Base-by-base conservation (phyloP, 176 grass and related monocot species). In the Lolium rigidum region DNA sequence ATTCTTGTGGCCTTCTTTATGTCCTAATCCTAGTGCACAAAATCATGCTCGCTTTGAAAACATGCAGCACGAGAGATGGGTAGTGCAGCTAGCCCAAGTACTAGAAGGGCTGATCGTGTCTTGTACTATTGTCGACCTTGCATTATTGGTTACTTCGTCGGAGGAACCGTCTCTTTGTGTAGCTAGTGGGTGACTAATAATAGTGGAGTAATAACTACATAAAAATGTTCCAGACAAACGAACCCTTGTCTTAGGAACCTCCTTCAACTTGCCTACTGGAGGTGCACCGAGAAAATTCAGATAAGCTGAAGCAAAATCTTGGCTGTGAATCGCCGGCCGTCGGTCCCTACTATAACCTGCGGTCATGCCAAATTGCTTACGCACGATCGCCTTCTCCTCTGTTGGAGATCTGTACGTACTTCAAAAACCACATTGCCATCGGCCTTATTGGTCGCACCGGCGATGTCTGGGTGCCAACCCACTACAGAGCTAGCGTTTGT, bases 31-130 rank as follows among this genome's bases (percentile, higher is more conserved):
- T 52, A 44, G 56, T 35, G 16, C 58, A 75, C 39, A 80, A 9
- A 49, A 74, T 84, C 82, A 67, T 80, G 20, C 24, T 10, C 38
- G 37, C 8, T 18, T 89, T 83, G 80, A 54, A 31, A 31, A 54
- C 48, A 76, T 76, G 73, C 24, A 3, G 13, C 72, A 14, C 41
- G 21, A 48, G 4, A 41, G 0, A 17, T 28, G 46, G 1, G 31
- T 35, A 1, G 24, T 75, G 46, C 15, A 18, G 28, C 15, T 68
- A 37, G 7, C 7, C 48, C 14, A 75, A 31, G 72, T 52, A 75
- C 71, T 51, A 9, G 71, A 51, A 51, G 21, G 22, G 21, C 25
- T 50, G 72, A 75, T 75, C 22, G 47, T 75, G 72, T 70, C 49
- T 37, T 76, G 49, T 20, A 76, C 49, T 76, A 18, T 54, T 76